Evolutionary conservation across 805 yeast genomes (phyloP).

Genomic region (Lachancea quebecensis): DNA sequence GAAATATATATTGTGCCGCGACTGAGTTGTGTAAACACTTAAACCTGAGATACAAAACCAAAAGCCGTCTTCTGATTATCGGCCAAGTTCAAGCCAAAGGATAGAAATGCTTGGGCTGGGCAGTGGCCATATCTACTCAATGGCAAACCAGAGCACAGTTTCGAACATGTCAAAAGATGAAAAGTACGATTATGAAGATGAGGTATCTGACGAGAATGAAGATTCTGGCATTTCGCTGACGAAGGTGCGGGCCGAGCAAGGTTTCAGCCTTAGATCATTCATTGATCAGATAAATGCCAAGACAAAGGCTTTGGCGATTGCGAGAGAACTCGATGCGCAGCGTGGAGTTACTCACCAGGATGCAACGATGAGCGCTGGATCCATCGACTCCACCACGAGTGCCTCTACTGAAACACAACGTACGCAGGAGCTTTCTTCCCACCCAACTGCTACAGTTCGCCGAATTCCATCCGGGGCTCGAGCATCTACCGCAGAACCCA

Average conservation of each 20-base stretch:
- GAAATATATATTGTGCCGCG: background rate
- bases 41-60: background rate
- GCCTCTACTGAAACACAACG: slow-evolving; percentile 1
- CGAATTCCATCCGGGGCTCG: slow-evolving; percentile 19
- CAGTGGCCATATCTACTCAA: slow-evolving; percentile 1
- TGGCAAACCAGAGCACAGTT: slow-evolving; percentile 2
- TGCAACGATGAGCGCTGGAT: slow-evolving; percentile 7
- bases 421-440: slow-evolving; percentile 1
- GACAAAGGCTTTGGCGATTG: slow-evolving; percentile 18
- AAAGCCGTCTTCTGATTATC: background rate
- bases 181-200: slow-evolving; percentile 15
- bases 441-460: slow-evolving; percentile 12
- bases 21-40: background rate
- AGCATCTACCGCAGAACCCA: slow-evolving; percentile 15
- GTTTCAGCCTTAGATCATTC: slow-evolving; percentile 6
- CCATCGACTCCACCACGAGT: slow-evolving; percentile 5
- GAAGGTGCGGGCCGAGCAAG: slow-evolving; percentile 2
- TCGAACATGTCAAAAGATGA: slow-evolving; percentile 11
- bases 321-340: slow-evolving; percentile 15
- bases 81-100: background rate
- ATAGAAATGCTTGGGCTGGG: slow-evolving; percentile 7
- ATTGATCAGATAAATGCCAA: slow-evolving; percentile 12
- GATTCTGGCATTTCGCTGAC: slow-evolving; percentile 5
- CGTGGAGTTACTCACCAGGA: slow-evolving; percentile 13
- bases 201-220: slow-evolving; percentile 9